phyloP scores from a whole-genome alignment of 169 alveolate genomes.

The Cryptosporidium felis region DNA sequence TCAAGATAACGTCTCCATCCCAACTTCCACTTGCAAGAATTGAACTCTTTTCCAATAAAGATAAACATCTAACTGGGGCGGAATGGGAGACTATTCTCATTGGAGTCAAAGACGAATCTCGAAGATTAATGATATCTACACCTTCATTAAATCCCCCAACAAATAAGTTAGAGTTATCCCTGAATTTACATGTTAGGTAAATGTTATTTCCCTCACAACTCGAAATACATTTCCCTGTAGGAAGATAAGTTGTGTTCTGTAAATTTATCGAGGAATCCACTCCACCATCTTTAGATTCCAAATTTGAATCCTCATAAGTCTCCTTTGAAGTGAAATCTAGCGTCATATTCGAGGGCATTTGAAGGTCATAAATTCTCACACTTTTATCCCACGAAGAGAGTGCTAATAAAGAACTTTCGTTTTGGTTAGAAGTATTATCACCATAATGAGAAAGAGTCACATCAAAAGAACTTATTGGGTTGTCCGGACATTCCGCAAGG shows the following conservation, averaged over 20 bases:
- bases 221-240: slow-evolving; percentile 48
- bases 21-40: slow-evolving; percentile 56
- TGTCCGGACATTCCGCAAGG: slow-evolving; percentile 37
- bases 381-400: slow-evolving; percentile 62
- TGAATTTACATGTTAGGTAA: slow-evolving; percentile 33
- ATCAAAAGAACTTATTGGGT: slow-evolving; percentile 50
- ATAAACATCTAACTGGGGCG: slow-evolving; percentile 57
- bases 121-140: slow-evolving; percentile 4
- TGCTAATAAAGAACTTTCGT: slow-evolving; percentile 25
- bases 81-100: slow-evolving; percentile 13
- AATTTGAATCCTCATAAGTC: neutral
- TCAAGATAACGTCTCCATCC: slow-evolving; percentile 38
- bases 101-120: neutral
- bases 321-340: neutral
- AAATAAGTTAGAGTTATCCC: neutral
- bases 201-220: neutral
- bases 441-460: neutral
- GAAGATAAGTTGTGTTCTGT: neutral
- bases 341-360: neutral
- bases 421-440: neutral
- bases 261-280: neutral
- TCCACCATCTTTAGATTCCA: neutral
- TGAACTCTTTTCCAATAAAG: slow-evolving; percentile 19
- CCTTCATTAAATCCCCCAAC: slow-evolving; percentile 38
- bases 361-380: slow-evolving; percentile 39